Evolutionary conservation across 164 flowering plant species (phyloP), one percentile per base, ranked within the genome.

Genomic region (Annona squamosa): DNA sequence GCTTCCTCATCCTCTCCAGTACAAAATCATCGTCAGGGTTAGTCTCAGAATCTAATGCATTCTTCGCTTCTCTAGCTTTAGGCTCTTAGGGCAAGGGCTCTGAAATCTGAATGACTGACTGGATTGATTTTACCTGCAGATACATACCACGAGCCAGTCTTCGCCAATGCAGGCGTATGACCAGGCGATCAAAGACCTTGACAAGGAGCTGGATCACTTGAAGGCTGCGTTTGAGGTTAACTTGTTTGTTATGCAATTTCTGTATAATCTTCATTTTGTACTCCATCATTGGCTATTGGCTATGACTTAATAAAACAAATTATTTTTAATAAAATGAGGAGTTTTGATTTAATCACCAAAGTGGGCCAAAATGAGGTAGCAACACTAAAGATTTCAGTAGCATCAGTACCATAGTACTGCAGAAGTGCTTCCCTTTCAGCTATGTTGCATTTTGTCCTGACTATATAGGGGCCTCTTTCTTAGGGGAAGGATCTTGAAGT

Each of bases 151-250:
- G 3, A 92, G 97, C 83, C 97, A 91, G 79, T 94, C 99, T 73
- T 94, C 99, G 5, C 97, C 98, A 5, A 94, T 93, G 94, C 98
- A 94, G 81, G 97, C 95, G n/a, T 94, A 94, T 77, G 91, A 94
- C 73, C 98, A 92, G 79, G 93, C 99, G 45, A 91, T 92, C 70
- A 93, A 90, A 86, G 99, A 93, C 78, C 83, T 94, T 18, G 99
- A 94, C 86, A 92, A 88, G 82, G 98, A 94, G 74, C 93, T 94
- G 73, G 90, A 87, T 71, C 82, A 83, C 74, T 79, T 94, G 82
- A 94, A 87, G 84, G 83, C 73, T 77, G 88, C 82, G 4, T 87
- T 93, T 67, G 98, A 94, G 95, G 99, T 94, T 44, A 63, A 77
- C 46, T 69, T 65, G 26, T 7, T 4, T 66, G 0, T 66, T 46